Conservation (phyloP, 352 stramenopile species). For the Thraustochytrium sp. region DNA sequence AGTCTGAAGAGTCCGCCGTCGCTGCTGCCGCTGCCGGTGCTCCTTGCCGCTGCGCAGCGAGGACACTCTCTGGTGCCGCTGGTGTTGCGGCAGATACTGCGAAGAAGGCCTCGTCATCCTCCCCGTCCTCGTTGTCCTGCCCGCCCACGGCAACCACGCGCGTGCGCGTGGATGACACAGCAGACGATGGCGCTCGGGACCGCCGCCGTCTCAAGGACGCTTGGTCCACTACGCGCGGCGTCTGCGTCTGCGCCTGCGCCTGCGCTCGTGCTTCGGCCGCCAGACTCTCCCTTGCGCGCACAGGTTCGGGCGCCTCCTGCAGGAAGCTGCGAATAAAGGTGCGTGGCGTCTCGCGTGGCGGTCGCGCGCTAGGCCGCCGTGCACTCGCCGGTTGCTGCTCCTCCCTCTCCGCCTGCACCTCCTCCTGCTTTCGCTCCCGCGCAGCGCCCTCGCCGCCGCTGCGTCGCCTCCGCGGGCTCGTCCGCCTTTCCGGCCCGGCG, state of each 20-base stretch:
- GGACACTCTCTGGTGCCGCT: neutral
- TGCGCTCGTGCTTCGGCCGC: neutral
- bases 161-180: neutral
- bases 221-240: neutral
- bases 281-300: neutral
- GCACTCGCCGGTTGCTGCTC: too few species aligned
- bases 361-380: too few species aligned
- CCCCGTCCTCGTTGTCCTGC: neutral
- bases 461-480: neutral
- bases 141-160: too few species aligned
- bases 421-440: too few species aligned
- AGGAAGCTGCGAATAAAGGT: constrained; percentile 9
- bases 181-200: neutral
- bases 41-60: neutral
- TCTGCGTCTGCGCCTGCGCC: neutral
- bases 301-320: neutral
- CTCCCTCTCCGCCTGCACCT: too few species aligned
- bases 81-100: neutral
- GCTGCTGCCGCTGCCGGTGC: neutral
- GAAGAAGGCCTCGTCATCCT: constrained; percentile 9
- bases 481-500: neutral
- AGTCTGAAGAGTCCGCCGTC: neutral
- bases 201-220: neutral
- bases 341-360: neutral
- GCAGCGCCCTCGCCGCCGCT: neutral